Evolutionary conservation across 129 eudicot species (phyloP).

Genomic region (Smallanthus sonchifolius): DNA sequence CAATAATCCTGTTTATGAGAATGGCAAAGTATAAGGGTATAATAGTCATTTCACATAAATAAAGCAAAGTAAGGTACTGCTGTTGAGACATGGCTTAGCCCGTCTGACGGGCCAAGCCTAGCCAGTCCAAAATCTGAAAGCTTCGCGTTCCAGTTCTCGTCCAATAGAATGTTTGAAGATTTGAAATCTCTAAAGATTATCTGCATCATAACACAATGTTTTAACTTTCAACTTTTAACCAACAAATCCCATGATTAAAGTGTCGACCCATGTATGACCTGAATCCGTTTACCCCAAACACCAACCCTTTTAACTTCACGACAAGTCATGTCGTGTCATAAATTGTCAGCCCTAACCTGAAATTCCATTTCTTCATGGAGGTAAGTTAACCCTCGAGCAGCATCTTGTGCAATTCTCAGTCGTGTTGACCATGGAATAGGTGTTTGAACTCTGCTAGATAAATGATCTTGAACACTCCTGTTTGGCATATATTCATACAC

Average conservation of each 20-base stretch:
- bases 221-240: neutral
- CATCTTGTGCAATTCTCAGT: constrained; percentile 64
- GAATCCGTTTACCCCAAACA: no score
- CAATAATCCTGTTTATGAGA: neutral
- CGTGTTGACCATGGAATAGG: constrained; percentile 68
- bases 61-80: constrained; percentile 43
- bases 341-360: constrained; percentile 38
- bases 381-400: constrained; percentile 72
- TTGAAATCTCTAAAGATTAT: constrained; percentile 81
- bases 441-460: constrained; percentile 46
- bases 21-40: neutral
- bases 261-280: no score
- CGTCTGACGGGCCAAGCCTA: constrained; percentile 73
- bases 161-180: constrained; percentile 74
- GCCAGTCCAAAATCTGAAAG: constrained; percentile 88
- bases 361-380: constrained; percentile 86
- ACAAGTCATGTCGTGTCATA: no score
- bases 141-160: constrained; percentile 77
- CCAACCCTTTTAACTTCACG: no score
- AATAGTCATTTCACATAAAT: neutral
- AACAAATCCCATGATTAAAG: neutral
- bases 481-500: constrained; percentile 72
- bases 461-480: constrained; percentile 66
- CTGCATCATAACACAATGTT: constrained; percentile 30
- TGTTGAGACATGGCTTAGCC: constrained; percentile 74